Base-by-base conservation (phyloP, 352 stramenopile species). In the Globisporangium megalacanthum region DNA sequence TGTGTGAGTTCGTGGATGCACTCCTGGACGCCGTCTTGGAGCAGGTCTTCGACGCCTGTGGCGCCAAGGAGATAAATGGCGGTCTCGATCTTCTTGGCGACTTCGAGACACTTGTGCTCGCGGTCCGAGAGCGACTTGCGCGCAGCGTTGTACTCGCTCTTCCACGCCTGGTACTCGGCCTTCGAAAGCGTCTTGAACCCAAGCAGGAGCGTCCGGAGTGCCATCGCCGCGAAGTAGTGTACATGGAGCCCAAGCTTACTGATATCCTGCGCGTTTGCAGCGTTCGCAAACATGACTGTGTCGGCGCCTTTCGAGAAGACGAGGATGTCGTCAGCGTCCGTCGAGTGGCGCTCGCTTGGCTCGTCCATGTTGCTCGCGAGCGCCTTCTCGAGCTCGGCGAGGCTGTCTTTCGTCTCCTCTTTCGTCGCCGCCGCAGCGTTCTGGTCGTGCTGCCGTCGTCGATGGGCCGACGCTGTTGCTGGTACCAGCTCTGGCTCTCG, bases 41-140 rank as follows among this genome's bases (percentile, higher is more conserved):
- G 76, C 56, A 97, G 75, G 67, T 99, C 97, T 80, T 99, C 96
- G 22, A 99, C 98, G 0, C 94, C 97, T 1, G 95, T 99, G 17
- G 95, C 95, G 19, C 96, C 96, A 3, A 98, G 69, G 35, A 99
- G 75, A 9, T 92, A 88, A 7, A 98, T 79, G 0, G 77, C 76
- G 9, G 70, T 88, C 36, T 95, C 86, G n/a, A 95, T 83, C 31
- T 82, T 66, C 52, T 73, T 79, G 3, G 84, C 79, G 1, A 88
- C 79, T 55, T 90, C 77, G 1, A 92, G 65, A 51, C 83, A 89
- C 7, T 75, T 56, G 17, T 80, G 68, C 31, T 91, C 77, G 5
- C 83, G 77, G 42, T 88, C 79, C 3, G 71, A 68, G 6, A 91
- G 62, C 1, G 78, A 84, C 51, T 81, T 88, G 25, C 83, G 79